Evolutionary conservation across 2,329 filamentous ascomycete species (phyloP), one percentile per base, ranked within the genome.

Genomic region (Epichloe hybrida): DNA sequence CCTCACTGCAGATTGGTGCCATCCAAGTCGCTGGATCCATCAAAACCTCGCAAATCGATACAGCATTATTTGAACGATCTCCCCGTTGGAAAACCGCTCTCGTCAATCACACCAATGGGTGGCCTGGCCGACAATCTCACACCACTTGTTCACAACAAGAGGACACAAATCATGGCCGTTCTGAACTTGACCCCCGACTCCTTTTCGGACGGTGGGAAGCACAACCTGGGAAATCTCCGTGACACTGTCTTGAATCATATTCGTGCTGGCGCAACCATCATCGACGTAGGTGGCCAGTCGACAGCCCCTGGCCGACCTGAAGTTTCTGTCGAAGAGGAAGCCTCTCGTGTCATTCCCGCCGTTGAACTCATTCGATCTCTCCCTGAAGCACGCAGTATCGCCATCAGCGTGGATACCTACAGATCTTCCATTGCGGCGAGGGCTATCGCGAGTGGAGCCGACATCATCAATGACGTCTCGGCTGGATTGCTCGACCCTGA

Each of bases 131-230:
- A 73, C 11, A 71, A 80, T 1, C 68, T 93, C 39, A 77, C 79
- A 48, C 74, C 86, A 17, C 68, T 80, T 34, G 69, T 72, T 35
- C 68, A 74, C 6, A 72, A 74, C 44, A 77, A 83, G 46, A 73
- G 71, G 49, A 96, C 91, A 0, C 80, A 81, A 44, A 69, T 96
- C 57, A 98, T 98, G 93, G 87, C 86, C 50, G 95, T 98, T 56
- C 74, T 97, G 44, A 98, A 98, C 67, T 71, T 95, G 49, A 97
- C 93, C 0, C 91, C 91, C 0, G 91, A 98, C 69, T 97, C 91
- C 9, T 98, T 98, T 71, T 97, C 91, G 1, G 90, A 97, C 62
- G 91, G 89, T 49, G 89, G 89, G 8, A 61, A 72, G 8, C 78
- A 89, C 64, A 68, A 70, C 42, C 61, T 71, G 23, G 61, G 68